Conservation (phyloP, 2,329 filamentous ascomycete genomes). For the Scleromitrula shiraiana region DNA sequence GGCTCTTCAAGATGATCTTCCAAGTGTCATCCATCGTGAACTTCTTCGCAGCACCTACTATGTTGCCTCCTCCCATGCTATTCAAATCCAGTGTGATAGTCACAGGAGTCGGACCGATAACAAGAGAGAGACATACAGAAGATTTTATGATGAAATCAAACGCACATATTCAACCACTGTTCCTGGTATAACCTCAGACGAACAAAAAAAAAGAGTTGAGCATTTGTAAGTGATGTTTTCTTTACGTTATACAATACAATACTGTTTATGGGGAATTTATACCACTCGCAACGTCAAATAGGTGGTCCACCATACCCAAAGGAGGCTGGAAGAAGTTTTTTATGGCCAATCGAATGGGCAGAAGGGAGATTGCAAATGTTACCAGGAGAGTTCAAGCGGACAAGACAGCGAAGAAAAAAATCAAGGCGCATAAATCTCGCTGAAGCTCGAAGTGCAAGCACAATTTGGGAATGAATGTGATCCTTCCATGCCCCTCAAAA, state of each 20-base stretch:
- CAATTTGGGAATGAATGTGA: too few relatives aligned
- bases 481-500: too few relatives aligned
- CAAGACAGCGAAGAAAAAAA: not conserved
- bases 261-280: too few relatives aligned
- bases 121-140: constrained; percentile 21
- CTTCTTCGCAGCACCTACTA: constrained; percentile 25
- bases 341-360: not conserved
- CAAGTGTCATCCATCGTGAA: constrained; percentile 22
- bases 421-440: not conserved
- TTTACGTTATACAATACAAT: not conserved
- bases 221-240: constrained; percentile 25
- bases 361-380: not conserved
- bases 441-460: not conserved
- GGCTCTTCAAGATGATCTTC: constrained; percentile 20
- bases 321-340: not conserved
- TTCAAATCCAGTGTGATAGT: constrained; percentile 27
- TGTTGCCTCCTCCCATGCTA: constrained; percentile 22
- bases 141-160: constrained; percentile 24
- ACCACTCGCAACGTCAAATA: not conserved
- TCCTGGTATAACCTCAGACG: constrained; percentile 34
- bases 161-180: constrained; percentile 23
- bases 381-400: not conserved
- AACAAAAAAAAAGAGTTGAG: constrained; percentile 45
- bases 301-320: not conserved
- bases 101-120: constrained; percentile 24